phyloP scores from a whole-genome alignment of 106 monocot species.

The Allium cepa region DNA sequence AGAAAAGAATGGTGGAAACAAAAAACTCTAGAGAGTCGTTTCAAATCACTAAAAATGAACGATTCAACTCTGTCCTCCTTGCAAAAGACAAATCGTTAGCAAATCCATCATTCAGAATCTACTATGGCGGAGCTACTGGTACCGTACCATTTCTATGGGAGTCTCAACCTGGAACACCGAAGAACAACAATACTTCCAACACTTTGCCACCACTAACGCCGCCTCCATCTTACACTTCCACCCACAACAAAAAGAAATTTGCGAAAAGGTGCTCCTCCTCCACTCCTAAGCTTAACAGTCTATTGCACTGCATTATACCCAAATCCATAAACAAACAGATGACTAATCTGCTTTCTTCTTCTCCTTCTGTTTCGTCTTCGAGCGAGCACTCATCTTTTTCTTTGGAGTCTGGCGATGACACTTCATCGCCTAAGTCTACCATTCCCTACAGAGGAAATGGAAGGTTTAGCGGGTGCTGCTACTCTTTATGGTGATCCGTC shows the following conservation, averaged over 20 bases:
- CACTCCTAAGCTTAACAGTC: constrained; percentile 1
- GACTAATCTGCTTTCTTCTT: background rate
- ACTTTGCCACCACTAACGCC: constrained; percentile 50
- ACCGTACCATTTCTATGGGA: constrained; percentile 78
- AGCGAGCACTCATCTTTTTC: constrained; percentile 4
- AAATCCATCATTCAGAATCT: constrained; percentile 45
- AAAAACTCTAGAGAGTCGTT: constrained; percentile 7
- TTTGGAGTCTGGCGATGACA: constrained; percentile 1
- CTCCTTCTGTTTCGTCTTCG: constrained; percentile 1
- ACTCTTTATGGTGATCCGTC: background rate
- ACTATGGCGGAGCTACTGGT: constrained; percentile 36
- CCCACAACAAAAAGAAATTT: constrained; percentile 7
- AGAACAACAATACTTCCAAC: constrained; percentile 11
- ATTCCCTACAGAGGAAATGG: background rate
- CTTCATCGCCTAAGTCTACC: constrained; percentile 10
- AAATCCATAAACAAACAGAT: background rate
- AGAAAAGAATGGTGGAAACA: constrained; percentile 4
- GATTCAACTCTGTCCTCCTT: constrained; percentile 27
- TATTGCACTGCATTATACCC: constrained; percentile 11
- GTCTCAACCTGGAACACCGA: constrained; percentile 65
- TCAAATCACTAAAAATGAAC: constrained; percentile 16
- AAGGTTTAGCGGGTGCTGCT: background rate
- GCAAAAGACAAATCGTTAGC: constrained; percentile 26
- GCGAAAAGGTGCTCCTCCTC: background rate
- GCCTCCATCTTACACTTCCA: constrained; percentile 45